Evolutionary conservation across 1,139 yeast genomes (phyloP).

Genomic region (Geotrichum reessii): DNA sequence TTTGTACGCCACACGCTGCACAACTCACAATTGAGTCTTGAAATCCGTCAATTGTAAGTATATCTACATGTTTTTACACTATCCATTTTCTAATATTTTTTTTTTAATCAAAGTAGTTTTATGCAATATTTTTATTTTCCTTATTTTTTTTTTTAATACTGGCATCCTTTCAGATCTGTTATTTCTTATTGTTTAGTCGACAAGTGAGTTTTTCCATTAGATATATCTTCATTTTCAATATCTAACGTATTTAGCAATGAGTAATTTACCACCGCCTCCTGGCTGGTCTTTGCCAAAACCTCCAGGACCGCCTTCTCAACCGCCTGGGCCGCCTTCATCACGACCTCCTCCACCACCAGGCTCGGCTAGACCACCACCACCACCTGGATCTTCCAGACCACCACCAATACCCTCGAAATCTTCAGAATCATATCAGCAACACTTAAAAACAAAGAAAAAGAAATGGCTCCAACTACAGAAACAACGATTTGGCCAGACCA

Average conservation of each 20-base stretch:
- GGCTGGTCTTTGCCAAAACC: slow-evolving; percentile 24
- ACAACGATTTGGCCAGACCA: slow-evolving; percentile 41
- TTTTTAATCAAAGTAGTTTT: background rate
- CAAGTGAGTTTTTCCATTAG: background rate
- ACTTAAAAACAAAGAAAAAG: slow-evolving; percentile 42
- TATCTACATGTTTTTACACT: background rate
- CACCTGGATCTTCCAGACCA: slow-evolving; percentile 26
- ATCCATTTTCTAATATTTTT: too few relatives aligned
- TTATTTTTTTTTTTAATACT: background rate
- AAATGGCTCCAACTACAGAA: slow-evolving; percentile 68
- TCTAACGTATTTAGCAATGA: slow-evolving; percentile 13
- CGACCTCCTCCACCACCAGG: slow-evolving; percentile 36
- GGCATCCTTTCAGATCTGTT: background rate
- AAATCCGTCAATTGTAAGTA: background rate
- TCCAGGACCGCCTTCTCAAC: slow-evolving; percentile 32
- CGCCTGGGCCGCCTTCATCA: slow-evolving; percentile 23
- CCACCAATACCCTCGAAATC: slow-evolving; percentile 24
- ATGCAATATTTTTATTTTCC: background rate
- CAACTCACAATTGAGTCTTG: background rate
- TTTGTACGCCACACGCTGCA: background rate
- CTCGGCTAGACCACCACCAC: slow-evolving; percentile 21
- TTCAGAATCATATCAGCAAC: slow-evolving; percentile 20
- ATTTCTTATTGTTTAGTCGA: background rate
- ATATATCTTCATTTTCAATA: background rate
- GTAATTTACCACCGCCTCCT: slow-evolving; percentile 25